These are phyloP conservation scores for Colletotrichum cuscutae DNA, from an alignment of 2,329 filamentous ascomycete genomes.

Conservation along the genomic window DNA sequence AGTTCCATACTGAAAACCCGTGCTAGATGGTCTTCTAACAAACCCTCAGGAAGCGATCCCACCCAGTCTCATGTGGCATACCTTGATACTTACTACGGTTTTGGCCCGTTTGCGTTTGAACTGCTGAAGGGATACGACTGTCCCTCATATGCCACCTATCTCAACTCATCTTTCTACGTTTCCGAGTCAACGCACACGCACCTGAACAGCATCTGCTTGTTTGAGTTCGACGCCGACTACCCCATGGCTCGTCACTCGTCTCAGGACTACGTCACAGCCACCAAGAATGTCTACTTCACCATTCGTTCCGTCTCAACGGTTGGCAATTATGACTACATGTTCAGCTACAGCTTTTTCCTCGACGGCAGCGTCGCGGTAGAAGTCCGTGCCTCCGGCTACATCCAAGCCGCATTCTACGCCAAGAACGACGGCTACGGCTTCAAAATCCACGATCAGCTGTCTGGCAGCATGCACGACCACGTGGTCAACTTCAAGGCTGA, in stretches of 20 bases:
- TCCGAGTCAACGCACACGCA: constrained; percentile 56
- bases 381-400: constrained; percentile 64
- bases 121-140: constrained; percentile 63
- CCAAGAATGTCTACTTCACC: constrained; percentile 57
- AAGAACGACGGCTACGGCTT: constrained; percentile 60
- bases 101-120: constrained; percentile 56
- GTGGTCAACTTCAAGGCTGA: constrained; percentile 66
- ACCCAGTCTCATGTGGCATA: constrained; percentile 60
- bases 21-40: constrained; percentile 40
- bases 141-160: constrained; percentile 59
- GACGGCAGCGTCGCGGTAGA: constrained; percentile 64
- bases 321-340: constrained; percentile 65
- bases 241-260: constrained; percentile 60
- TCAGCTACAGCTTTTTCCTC: constrained; percentile 60
- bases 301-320: constrained; percentile 60
- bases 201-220: constrained; percentile 64
- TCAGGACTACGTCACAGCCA: constrained; percentile 51
- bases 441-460: constrained; percentile 58
- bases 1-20: constrained; percentile 57
- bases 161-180: constrained; percentile 58
- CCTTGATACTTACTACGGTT: constrained; percentile 59
- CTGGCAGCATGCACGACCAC: constrained; percentile 65
- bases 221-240: constrained; percentile 61
- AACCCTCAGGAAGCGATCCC: constrained; percentile 53
- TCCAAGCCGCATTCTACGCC: constrained; percentile 59